Evolutionary conservation across 176 grass and related monocot species (phyloP).

Genomic region (Olyra latifolia): DNA sequence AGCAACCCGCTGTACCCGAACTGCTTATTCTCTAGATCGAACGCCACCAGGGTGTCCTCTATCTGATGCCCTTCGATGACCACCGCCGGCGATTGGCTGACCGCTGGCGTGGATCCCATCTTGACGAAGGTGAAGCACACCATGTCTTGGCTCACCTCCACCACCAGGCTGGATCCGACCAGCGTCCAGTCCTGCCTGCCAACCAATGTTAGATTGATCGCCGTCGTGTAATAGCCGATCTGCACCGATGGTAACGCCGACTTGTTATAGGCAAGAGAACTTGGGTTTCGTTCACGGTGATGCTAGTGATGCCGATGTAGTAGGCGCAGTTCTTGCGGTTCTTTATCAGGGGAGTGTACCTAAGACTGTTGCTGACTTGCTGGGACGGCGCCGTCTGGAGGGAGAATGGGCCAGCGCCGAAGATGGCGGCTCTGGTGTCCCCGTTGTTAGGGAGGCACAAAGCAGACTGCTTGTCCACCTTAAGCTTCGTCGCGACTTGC

Average conservation of each 20-base stretch:
- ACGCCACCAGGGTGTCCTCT: slow-evolving; percentile 25
- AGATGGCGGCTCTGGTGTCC: slow-evolving; percentile 30
- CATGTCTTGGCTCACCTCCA: neutral
- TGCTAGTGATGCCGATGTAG: slow-evolving; percentile 42
- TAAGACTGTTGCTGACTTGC: slow-evolving; percentile 22
- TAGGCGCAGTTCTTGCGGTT: slow-evolving; percentile 47
- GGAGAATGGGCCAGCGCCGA: slow-evolving; percentile 39
- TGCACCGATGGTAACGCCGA: neutral
- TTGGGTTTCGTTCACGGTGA: slow-evolving; percentile 9
- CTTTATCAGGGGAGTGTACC: slow-evolving; percentile 42
- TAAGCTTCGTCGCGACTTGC: slow-evolving; percentile 23
- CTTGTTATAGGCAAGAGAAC: neutral
- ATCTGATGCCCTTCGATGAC: slow-evolving; percentile 33
- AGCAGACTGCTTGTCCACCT: slow-evolving; percentile 34
- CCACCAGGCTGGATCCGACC: slow-evolving; percentile 21
- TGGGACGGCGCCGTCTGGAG: neutral
- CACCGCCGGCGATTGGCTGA: slow-evolving; percentile 39
- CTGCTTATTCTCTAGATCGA: no score
- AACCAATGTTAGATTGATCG: slow-evolving; percentile 35
- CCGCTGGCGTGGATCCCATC: neutral
- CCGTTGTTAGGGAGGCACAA: slow-evolving; percentile 40
- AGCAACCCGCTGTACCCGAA: no score
- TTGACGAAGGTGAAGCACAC: slow-evolving; percentile 32
- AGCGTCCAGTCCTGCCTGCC: slow-evolving; percentile 22
- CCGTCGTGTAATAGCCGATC: slow-evolving; percentile 12